Conservation (phyloP, 768 basidiomycete genomes). For the Pseudohyphozyma bogoriensis region DNA sequence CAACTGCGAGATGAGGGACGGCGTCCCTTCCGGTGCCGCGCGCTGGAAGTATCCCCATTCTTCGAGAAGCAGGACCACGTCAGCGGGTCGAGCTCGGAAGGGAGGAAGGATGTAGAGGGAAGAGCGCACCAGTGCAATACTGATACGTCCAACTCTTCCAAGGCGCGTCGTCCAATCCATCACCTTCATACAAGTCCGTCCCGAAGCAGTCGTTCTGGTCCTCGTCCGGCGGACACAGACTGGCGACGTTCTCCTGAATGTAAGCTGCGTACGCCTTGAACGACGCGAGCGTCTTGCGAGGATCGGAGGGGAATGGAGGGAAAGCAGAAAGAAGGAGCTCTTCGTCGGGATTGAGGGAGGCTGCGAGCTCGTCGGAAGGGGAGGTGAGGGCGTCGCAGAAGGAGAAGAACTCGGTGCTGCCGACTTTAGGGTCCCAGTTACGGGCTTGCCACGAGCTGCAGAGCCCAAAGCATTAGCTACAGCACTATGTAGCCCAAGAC, state of each 20-base stretch:
- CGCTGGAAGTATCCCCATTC: constrained; percentile 90
- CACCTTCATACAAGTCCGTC: constrained; percentile 54
- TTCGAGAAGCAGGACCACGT: not conserved
- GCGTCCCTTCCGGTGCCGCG: constrained; percentile 47
- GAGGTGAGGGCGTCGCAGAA: constrained; percentile 43
- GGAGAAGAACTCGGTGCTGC: constrained; percentile 53
- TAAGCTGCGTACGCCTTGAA: constrained; percentile 58
- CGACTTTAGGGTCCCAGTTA: constrained; percentile 72
- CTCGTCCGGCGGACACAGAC: constrained; percentile 48
- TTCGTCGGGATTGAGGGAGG: too few species aligned
- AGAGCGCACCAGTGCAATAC: constrained; percentile 44
- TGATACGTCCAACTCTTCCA: constrained; percentile 85
- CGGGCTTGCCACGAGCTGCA: constrained; percentile 75
- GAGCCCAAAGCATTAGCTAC: too few species aligned
- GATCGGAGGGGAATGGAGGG: constrained; percentile 9
- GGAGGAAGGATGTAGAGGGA: too few species aligned
- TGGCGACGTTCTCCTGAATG: constrained; percentile 51
- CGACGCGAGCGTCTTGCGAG: constrained; percentile 5
- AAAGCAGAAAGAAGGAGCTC: constrained; percentile 34
- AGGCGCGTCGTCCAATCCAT: constrained; percentile 50
- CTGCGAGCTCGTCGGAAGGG: too few species aligned
- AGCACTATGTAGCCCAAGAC: too few species aligned
- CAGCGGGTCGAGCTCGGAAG: not conserved
- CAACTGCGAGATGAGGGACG: constrained; percentile 69
- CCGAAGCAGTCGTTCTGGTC: constrained; percentile 71